phyloP scores from a whole-genome alignment of 768 basidiomycete species.

The Trametes meyenii region DNA sequence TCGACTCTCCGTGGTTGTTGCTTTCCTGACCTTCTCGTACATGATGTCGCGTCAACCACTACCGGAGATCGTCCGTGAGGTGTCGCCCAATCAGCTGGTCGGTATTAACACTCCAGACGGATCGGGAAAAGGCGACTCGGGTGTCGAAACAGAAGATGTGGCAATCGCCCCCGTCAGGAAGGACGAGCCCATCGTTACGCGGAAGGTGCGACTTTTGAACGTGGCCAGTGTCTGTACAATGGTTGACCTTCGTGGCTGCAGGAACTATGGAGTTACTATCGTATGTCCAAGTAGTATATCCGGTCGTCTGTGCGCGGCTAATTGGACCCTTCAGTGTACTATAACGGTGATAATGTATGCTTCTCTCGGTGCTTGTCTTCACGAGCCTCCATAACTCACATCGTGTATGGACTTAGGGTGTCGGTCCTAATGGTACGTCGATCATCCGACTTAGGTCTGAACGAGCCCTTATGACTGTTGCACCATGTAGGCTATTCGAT shows the following conservation, averaged over 20 bases:
- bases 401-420: conserved; percentile 47
- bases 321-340: conserved; percentile 57
- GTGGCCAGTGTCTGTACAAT: neutral
- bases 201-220: conserved; percentile 35
- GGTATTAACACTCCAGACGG: conserved; percentile 5
- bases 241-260: conserved; percentile 6
- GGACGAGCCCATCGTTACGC: conserved; percentile 71
- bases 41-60: conserved; percentile 19
- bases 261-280: conserved; percentile 82
- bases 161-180: conserved; percentile 22
- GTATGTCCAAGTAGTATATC: conserved; percentile 42
- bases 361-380: neutral
- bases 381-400: conserved; percentile 3
- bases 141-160: conserved; percentile 1
- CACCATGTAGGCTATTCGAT: conserved; percentile 49
- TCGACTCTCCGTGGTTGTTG: neutral
- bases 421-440: conserved; percentile 55
- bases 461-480: neutral
- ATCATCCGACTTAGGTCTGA: neutral
- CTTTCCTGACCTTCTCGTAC: conserved; percentile 3
- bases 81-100: conserved; percentile 6
- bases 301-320: neutral
- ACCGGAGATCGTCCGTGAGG: conserved; percentile 9
- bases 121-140: conserved; percentile 12
- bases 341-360: conserved; percentile 79